phyloP scores from a whole-genome alignment of 2,329 filamentous ascomycete genomes.

The Lachnellula arida region DNA sequence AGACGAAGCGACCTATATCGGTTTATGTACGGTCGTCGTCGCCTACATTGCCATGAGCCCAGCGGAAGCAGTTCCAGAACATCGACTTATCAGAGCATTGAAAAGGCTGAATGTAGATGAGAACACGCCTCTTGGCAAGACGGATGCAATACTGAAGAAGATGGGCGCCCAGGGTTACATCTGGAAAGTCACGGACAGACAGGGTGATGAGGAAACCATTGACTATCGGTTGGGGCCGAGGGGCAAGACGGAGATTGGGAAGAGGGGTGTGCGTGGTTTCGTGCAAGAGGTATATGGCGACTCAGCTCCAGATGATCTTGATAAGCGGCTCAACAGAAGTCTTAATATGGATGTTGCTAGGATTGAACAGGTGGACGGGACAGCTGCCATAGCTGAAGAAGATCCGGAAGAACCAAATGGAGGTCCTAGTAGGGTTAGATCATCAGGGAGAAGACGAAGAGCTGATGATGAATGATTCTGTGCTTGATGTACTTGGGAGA shows the following conservation, averaged over 20 bases:
- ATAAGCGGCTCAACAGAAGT: slow-evolving; percentile 57
- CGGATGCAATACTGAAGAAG: slow-evolving; percentile 66
- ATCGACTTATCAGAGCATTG: slow-evolving; percentile 73
- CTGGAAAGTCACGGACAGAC: slow-evolving; percentile 66
- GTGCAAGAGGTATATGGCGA: slow-evolving; percentile 57
- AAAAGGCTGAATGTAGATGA: slow-evolving; percentile 69
- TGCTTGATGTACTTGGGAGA: neutral
- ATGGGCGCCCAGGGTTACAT: slow-evolving; percentile 84
- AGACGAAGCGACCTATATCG: slow-evolving; percentile 75
- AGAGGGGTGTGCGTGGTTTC: slow-evolving; percentile 68
- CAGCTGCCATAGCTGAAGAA: slow-evolving; percentile 17
- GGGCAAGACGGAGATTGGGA: slow-evolving; percentile 78
- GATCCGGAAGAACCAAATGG: neutral
- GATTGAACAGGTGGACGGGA: slow-evolving; percentile 15
- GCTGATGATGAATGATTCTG: slow-evolving; percentile 11
- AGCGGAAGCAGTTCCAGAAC: slow-evolving; percentile 68
- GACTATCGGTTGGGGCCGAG: slow-evolving; percentile 83
- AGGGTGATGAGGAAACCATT: slow-evolving; percentile 67
- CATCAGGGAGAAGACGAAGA: slow-evolving; percentile 12
- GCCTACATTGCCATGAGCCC: slow-evolving; percentile 66
- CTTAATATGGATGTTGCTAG: slow-evolving; percentile 45
- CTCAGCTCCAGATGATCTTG: slow-evolving; percentile 46
- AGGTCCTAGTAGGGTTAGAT: neutral
- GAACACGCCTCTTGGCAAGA: slow-evolving; percentile 68
- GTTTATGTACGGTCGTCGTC: slow-evolving; percentile 75